These are phyloP conservation scores for Cystobasidium slooffiae DNA, from an alignment of 1,284 basidiomycete species.

Conservation along the genomic window DNA sequence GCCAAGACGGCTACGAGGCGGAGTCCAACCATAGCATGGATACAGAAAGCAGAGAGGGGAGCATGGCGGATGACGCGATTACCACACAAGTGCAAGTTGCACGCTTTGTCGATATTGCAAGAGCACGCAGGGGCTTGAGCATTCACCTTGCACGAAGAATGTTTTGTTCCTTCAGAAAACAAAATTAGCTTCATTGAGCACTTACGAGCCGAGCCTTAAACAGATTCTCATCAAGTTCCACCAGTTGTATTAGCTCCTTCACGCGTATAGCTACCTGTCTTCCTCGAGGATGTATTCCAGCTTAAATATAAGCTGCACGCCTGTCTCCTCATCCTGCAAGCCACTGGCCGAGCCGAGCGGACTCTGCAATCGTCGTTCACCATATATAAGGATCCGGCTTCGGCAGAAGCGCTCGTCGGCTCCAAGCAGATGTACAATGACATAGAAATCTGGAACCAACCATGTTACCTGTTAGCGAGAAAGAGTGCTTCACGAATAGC, in stretches of 20 bases:
- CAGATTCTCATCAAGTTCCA: no score
- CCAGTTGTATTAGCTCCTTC: no score
- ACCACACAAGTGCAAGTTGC: constrained; percentile 19
- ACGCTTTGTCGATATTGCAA: neutral
- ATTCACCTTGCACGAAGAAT: constrained; percentile 10
- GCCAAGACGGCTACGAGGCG: neutral
- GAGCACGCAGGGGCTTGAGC: constrained; percentile 22
- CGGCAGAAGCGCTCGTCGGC: constrained; percentile 53
- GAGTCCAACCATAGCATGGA: neutral
- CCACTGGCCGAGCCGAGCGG: constrained; percentile 7
- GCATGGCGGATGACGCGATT: neutral
- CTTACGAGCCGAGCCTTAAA: no score
- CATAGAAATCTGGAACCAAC: constrained; percentile 1
- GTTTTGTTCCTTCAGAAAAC: neutral
- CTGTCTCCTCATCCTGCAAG: constrained; percentile 13
- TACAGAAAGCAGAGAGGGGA: neutral
- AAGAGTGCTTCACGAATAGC: constrained; percentile 11
- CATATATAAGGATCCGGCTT: constrained; percentile 16
- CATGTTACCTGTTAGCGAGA: constrained; percentile 15
- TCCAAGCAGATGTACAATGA: constrained; percentile 52
- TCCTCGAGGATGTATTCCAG: no score
- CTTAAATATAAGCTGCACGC: constrained; percentile 10
- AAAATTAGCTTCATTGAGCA: no score
- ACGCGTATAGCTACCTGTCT: no score
- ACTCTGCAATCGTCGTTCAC: constrained; percentile 8